Evolutionary conservation across 495 filamentous ascomycete species (phyloP).

Genomic region (Evernia prunastri): DNA sequence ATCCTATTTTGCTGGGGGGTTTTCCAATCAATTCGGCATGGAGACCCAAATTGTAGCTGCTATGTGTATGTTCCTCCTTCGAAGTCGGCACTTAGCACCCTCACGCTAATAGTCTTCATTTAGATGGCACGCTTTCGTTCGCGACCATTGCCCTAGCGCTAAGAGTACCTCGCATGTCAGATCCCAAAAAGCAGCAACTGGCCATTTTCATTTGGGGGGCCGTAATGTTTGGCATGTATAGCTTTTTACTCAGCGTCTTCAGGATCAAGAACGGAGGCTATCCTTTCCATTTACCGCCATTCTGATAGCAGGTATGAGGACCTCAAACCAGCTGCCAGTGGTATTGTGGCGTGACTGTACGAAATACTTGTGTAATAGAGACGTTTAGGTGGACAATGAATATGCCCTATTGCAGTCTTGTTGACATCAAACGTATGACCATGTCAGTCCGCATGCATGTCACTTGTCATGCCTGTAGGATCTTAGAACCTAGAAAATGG

Average conservation of each 20-base stretch:
- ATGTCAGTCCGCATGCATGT: no score
- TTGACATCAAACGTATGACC: no score
- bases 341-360: background rate
- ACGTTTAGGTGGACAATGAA: no score
- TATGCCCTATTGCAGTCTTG: no score
- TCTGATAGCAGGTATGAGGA: constrained; percentile 40
- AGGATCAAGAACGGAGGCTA: constrained; percentile 92
- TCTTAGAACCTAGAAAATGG: no score
- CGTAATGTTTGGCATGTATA: constrained; percentile 77
- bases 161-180: constrained; percentile 81
- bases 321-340: background rate
- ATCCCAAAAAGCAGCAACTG: constrained; percentile 70
- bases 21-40: constrained; percentile 90
- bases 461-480: no score
- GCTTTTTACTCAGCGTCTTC: constrained; percentile 90
- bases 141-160: constrained; percentile 81
- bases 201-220: constrained; percentile 76
- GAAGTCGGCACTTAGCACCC: background rate
- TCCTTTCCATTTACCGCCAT: constrained; percentile 88
- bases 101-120: constrained; percentile 25
- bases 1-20: constrained; percentile 86
- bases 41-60: constrained; percentile 95
- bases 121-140: constrained; percentile 91
- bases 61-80: constrained; percentile 65
- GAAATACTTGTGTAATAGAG: background rate